phyloP scores from a whole-genome alignment of 495 filamentous ascomycete species.

The Daldinia vernicosa region DNA sequence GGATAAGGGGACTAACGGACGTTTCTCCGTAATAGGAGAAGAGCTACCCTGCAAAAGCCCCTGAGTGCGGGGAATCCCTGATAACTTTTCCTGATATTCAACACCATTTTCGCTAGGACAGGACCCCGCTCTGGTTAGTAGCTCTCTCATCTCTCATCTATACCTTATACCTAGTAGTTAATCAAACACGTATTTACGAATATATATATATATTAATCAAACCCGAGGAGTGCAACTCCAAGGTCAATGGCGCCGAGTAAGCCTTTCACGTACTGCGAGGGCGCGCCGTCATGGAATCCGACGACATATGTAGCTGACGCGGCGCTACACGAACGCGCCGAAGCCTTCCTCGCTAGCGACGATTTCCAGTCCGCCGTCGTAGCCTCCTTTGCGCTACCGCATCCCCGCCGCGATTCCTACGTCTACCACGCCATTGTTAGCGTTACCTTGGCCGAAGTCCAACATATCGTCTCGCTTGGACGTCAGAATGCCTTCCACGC shows the following conservation, averaged over 20 bases:
- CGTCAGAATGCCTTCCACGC: conserved; percentile 52
- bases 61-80: conserved; percentile 36
- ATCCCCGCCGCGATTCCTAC: conserved; percentile 56
- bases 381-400: conserved; percentile 59
- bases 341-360: conserved; percentile 48
- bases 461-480: conserved; percentile 58
- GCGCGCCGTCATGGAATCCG: conserved; percentile 41
- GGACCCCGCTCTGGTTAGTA: conserved; percentile 13
- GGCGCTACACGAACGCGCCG: conserved; percentile 39
- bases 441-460: conserved; percentile 61
- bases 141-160: no score
- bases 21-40: background rate
- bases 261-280: conserved; percentile 42
- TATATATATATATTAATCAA: background rate
- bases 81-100: background rate
- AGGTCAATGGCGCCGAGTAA: conserved; percentile 26
- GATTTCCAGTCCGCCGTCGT: conserved; percentile 60
- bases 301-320: conserved; percentile 37
- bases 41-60: conserved; percentile 30
- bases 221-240: background rate
- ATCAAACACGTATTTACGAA: no score
- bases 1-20: background rate
- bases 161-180: no score
- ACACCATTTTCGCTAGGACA: background rate
- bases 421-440: conserved; percentile 66